Evolutionary conservation across 371 early-diverging fungal species (phyloP), one percentile per base, ranked within the genome.

Genomic region (Apophysomyces sp.): DNA sequence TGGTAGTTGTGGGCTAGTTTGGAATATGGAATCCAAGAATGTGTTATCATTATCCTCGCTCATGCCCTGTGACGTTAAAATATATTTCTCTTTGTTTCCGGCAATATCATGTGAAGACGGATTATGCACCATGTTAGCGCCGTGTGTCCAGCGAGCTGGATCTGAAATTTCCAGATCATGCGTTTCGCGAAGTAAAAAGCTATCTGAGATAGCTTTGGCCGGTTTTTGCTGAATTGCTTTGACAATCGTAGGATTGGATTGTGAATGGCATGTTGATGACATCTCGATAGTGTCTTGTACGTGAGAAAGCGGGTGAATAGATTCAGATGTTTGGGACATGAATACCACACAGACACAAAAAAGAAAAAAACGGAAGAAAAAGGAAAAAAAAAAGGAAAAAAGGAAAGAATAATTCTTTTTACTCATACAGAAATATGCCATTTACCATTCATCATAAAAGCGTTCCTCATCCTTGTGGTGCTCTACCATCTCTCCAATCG

Each of bases 401-500:
- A 21, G 21, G 21, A 21, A 44, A 21, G 21, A 44, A 16, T 3
- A 21, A 16, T 21, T 18, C 21, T 21, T 44, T 44, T 44, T 18
- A n/a, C 9, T 21, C 21, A 21, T 9, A 18, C n/a, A 44, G 21
- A 44, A 44, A 21, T 18, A 4, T 11, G 4, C 7, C 3, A 9
- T 18, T 21, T 44, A 44, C 49, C 49, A 44, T 44, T 21, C 18
- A 44, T 44, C 49, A 26, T 18, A 44, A 21, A 21, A 44, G 5
- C 49, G 49, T 44, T 44, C 49, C 49, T 44, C 49, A 21, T 69
- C 66, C 24, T 74, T 58, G 32, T 76, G 74, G 39, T 79, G 80
- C 15, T 74, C 71, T 24, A 71, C 63, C 30, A 74, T 61, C 61
- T 79, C 80, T 12, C 67, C 54, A 57, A 79, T 61, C 60, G 71